Evolutionary conservation across 257 asterid genomes (phyloP), one percentile per base, ranked within the genome.

Genomic region (Nicotiana undulata): DNA sequence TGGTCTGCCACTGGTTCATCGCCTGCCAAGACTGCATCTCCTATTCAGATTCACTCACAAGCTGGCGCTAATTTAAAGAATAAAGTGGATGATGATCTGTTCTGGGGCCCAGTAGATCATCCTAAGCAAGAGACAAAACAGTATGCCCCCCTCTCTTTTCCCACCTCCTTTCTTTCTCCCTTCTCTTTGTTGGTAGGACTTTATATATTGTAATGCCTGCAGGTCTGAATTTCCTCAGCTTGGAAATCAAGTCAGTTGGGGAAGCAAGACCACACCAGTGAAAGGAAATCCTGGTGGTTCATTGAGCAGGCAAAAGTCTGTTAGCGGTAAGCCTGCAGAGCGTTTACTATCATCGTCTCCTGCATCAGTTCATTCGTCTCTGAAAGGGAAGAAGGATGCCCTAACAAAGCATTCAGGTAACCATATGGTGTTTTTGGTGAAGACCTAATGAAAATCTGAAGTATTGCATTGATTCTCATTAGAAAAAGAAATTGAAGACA

Each of bases 91-190:
- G 98, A 94, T 84, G 99, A 96, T 88, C 84, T 95, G 55, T 96
- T 96, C 86, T 96, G 99, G 98, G 99, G 98, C 10, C 92, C 98
- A 56, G 26, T 87, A 64, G 99, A 96, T 81, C 93, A 90, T 84
- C 89, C 94, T 72, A 93, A 86, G 83, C 90, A 86, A 81, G 98
- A 91, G 83, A 67, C 88, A 22, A 93, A 91, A 86, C 92, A 89
- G 98, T 94, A 94, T 76, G 12, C n/a, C 63, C 46, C 26, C 32
- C 82, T 28, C 53, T 40, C 58, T 8, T 40, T 59, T 4, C 49
- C 76, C 28, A 1, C 17, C 24, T 63, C 63, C 49, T n/a, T 12
- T 26, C 65, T 29, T 24, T 29, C 22, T 61, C 59, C 37, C 37
- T 63, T 18, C 15, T 63, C 24, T 79, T 26, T 22, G 49, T 53